Evolutionary conservation across 1,284 basidiomycete genomes (phyloP).

Genomic region (Microbotryum violaceum): DNA sequence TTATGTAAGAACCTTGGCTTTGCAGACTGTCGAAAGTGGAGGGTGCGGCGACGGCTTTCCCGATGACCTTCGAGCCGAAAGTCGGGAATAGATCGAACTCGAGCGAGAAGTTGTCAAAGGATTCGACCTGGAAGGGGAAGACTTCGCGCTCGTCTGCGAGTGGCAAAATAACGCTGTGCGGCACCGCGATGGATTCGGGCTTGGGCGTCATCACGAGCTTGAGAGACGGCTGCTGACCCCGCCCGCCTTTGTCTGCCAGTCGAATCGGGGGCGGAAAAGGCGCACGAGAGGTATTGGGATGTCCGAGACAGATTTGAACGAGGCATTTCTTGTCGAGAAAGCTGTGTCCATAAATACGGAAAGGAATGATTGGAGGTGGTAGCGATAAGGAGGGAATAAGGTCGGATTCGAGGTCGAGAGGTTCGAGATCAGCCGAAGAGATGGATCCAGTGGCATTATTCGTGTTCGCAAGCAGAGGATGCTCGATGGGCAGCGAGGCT

Average conservation of each 20-base stretch:
- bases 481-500: not conserved
- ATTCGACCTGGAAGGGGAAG: slow-evolving; percentile 82
- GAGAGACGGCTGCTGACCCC: slow-evolving; percentile 54
- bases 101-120: slow-evolving; percentile 64
- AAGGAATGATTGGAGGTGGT: slow-evolving; percentile 96
- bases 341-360: slow-evolving; percentile 81
- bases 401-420: slow-evolving; percentile 51
- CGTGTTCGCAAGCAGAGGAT: not conserved
- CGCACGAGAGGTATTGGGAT: slow-evolving; percentile 42
- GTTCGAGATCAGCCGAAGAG: slow-evolving; percentile 28
- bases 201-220: slow-evolving; percentile 84
- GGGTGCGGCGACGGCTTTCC: slow-evolving; percentile 80
- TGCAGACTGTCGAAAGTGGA: slow-evolving; percentile 57
- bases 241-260: slow-evolving; percentile 47
- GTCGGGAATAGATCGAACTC: slow-evolving; percentile 96
- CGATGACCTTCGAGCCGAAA: slow-evolving; percentile 97
- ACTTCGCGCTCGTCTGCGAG: slow-evolving; percentile 70
- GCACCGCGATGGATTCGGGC: slow-evolving; percentile 71
- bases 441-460: slow-evolving; percentile 15
- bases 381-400: slow-evolving; percentile 87
- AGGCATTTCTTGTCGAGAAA: slow-evolving; percentile 74
- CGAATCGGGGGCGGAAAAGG: slow-evolving; percentile 31
- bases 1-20: slow-evolving; percentile 49
- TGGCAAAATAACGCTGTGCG: slow-evolving; percentile 80
- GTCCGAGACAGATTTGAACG: slow-evolving; percentile 80